Base-by-base conservation (phyloP, 768 basidiomycete species). In the Suillus clintonianus region DNA sequence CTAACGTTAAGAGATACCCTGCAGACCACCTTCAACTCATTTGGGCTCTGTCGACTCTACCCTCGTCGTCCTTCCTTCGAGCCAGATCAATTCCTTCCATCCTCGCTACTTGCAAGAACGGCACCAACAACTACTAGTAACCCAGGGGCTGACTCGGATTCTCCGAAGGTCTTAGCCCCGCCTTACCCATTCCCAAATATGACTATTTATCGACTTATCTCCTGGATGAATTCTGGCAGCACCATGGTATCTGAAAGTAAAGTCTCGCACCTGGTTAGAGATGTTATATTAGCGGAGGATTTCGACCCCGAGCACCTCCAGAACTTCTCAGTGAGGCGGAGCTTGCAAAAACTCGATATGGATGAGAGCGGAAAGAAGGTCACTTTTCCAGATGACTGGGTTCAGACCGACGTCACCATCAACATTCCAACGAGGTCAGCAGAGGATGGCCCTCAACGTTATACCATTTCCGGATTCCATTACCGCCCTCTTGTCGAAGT, bases 401-500 rank as follows among this genome's bases (percentile, higher is more conserved):
- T 42, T 0, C 1, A 42, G 6, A 42, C 41, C 15, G 8, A 3
- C 7, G 17, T 42, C 41, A 17, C 41, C 17, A 42, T 42, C 7
- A 17, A 42, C 17, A 42, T 42, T 17, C 41, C 17, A 17, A 43
- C 9, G n/a, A 58, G 60, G 34, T 48, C 39, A 0, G 10, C 14
- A 11, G 45, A 27, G 5, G 68, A 63, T 2, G 64, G 60, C 3
- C 41, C 53, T 3, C 9, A 15, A 14, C 41, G 15, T 1, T 68
- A 64, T 30, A 17, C 42, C 0, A 32, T 73, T 0, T 51, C 61
- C 2, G 69, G 68, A 5, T 57, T 74, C 19, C 60, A 43, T 32
- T 70, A 61, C 37, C 45, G 68, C 8, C 65, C 69, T 1, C 47
- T 74, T 0, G 48, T 65, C 3, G 53, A 62, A 1, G 66, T 71